Base-by-base conservation (phyloP, 2,329 filamentous ascomycete species). In the Coccinonectria pachysandricola region DNA sequence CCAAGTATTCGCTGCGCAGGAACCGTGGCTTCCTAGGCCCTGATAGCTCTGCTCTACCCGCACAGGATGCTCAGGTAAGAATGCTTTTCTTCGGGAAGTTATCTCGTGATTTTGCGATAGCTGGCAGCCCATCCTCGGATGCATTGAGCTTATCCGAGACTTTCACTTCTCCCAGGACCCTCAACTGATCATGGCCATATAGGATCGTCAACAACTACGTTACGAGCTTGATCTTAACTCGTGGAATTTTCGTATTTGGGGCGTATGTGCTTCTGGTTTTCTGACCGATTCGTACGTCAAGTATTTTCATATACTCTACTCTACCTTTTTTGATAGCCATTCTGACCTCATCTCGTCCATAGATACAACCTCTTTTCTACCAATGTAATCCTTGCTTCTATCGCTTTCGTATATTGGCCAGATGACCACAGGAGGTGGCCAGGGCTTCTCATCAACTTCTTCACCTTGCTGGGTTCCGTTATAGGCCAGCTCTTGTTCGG, bases 331-430 rank as follows among this genome's bases (percentile, higher is more conserved):
- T n/a, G n/a, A n/a, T n/a, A n/a, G n/a, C n/a, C n/a, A n/a, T n/a
- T n/a, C n/a, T n/a, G n/a, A n/a, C n/a, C n/a, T n/a, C n/a, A n/a
- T n/a, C n/a, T n/a, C n/a, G 7, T 19, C 26, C 21, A 6, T 31
- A 68, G 64, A 34, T 68, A 69, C 31, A 69, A 69, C 30, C 56
- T 69, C 12, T 69, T 69, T 36, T 65, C 65, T 8, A 68, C 60
- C 33, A 69, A 69, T 34, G 65, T 68, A 27, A 68, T 69, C 26
- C 52, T 64, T n/a, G 58, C 65, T 6, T 65, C 64, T 8, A 53
- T 69, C 26, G 60, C 60, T 6, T 69, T 64, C 39, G 65, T 69
- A 7, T 68, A 68, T 39, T 68, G 65, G 40, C 64, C 65, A 3
- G 43, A 63, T 28, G 54, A 59, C 21, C 47, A 51, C 9, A 50